These are phyloP conservation scores for Coemansia sp. DNA, from an alignment of 192 early-diverging fungal genomes.

Conservation along the genomic window DNA sequence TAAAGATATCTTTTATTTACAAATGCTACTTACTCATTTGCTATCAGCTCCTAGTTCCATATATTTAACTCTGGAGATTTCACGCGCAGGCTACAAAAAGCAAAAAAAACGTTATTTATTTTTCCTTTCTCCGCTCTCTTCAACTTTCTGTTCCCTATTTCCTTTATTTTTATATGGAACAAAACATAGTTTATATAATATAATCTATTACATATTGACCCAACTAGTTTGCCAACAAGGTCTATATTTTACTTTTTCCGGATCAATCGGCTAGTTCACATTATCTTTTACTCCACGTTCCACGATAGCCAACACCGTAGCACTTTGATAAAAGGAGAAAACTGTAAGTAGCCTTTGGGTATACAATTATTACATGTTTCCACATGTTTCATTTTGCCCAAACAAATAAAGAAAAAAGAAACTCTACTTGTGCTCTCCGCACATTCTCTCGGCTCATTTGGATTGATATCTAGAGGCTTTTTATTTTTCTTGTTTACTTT, in stretches of 20 bases:
- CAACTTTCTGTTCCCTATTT: neutral
- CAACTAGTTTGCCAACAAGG: neutral
- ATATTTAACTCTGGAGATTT: slow-evolving; percentile 2
- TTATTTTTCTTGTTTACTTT: neutral
- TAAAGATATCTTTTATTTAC: neutral
- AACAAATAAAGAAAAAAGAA: neutral
- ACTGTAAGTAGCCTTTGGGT: neutral
- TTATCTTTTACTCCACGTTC: neutral
- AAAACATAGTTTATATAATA: too few species aligned
- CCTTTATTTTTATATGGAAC: neutral
- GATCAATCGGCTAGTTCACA: neutral
- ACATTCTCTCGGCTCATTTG: neutral
- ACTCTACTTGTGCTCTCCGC: neutral
- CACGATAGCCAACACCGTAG: neutral
- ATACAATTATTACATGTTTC: too few species aligned
- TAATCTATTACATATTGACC: neutral
- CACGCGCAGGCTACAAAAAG: slow-evolving; percentile 1
- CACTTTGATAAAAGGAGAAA: neutral
- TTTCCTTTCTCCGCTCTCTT: neutral
- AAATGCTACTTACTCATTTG: neutral
- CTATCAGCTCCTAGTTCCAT: neutral
- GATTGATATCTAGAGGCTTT: too few species aligned
- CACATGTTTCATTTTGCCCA: neutral
- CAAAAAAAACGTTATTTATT: neutral
- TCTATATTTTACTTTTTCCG: neutral